Evolutionary conservation across 495 filamentous ascomycete genomes (phyloP).

Genomic region (Pseudomonodictys pantanalensis): DNA sequence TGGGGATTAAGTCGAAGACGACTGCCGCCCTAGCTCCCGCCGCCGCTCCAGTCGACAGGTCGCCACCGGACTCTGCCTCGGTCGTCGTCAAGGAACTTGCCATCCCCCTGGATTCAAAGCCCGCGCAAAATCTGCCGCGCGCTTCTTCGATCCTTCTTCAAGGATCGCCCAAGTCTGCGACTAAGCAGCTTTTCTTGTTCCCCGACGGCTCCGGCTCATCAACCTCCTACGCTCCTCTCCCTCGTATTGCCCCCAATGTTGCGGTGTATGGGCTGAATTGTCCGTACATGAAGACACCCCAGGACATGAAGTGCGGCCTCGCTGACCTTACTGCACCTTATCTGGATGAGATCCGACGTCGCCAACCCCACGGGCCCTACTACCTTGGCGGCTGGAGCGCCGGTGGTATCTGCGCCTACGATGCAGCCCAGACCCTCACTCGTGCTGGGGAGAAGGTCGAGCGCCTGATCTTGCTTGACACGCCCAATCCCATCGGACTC

Average conservation of each 20-base stretch:
- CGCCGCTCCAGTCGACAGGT: constrained; percentile 26
- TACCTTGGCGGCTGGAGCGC: constrained; percentile 73
- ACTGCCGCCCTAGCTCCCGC: constrained; percentile 8
- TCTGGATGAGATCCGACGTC: constrained; percentile 63
- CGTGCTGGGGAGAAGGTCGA: constrained; percentile 40
- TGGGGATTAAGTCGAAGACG: constrained; percentile 38
- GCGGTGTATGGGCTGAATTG: constrained; percentile 61
- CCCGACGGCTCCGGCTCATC: constrained; percentile 73
- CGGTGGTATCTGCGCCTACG: constrained; percentile 82
- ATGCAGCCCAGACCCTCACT: constrained; percentile 65
- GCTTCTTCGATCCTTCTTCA: constrained; percentile 54
- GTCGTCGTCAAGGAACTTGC: constrained; percentile 34
- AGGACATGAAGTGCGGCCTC: constrained; percentile 52
- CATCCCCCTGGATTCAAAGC: not conserved
- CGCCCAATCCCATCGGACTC: constrained; percentile 34
- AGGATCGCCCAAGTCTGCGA: constrained; percentile 51
- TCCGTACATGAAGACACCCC: constrained; percentile 60
- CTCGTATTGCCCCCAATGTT: constrained; percentile 49
- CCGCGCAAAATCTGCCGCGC: constrained; percentile 36
- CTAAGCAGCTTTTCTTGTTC: constrained; percentile 64
- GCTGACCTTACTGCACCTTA: constrained; percentile 55
- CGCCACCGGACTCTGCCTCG: constrained; percentile 6
- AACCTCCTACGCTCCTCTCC: constrained; percentile 58
- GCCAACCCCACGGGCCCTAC: constrained; percentile 70
- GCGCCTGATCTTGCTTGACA: constrained; percentile 34